Evolutionary conservation across 73 alveolate genomes (phyloP).

Genomic region (Symbiodinium natans): DNA sequence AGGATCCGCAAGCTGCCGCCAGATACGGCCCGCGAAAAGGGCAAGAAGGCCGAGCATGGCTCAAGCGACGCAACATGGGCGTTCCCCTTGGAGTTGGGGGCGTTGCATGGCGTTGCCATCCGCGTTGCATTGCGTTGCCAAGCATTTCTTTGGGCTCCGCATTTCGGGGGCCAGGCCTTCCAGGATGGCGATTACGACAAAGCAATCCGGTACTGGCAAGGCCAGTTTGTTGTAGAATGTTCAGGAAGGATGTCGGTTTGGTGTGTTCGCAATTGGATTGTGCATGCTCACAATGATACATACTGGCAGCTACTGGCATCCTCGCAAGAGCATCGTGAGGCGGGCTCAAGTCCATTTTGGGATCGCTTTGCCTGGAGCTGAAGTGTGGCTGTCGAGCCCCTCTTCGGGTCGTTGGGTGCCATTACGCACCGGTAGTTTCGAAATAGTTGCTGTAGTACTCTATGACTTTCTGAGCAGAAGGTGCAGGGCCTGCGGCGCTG

Average conservation of each 20-base stretch:
- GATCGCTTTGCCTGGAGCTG: slow-evolving; percentile 46
- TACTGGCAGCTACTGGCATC: too few species aligned
- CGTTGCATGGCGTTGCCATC: too few species aligned
- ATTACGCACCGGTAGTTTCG: too few species aligned
- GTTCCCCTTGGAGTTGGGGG: too few species aligned
- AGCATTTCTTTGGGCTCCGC: background rate
- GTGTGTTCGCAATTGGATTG: background rate
- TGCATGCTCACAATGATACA: too few species aligned
- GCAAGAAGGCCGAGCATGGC: slow-evolving; percentile 21
- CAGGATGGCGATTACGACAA: slow-evolving; percentile 75
- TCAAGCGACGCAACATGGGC: background rate
- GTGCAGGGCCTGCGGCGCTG: slow-evolving; percentile 73
- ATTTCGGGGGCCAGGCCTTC: slow-evolving; percentile 16
- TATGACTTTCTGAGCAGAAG: background rate
- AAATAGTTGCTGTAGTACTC: too few species aligned
- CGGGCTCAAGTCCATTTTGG: slow-evolving; percentile 51
- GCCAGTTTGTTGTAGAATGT: background rate
- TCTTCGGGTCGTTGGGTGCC: too few species aligned
- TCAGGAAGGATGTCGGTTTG: background rate
- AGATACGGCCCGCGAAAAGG: slow-evolving; percentile 54
- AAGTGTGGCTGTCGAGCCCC: too few species aligned
- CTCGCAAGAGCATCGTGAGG: background rate
- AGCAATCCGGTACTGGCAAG: slow-evolving; percentile 83
- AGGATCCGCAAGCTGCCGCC: slow-evolving; percentile 90
- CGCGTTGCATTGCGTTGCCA: too few species aligned